A percentile compares a stretch with the other conserved stretches of the same genome.
These are phyloP conservation scores for Diphasiastrum complanatum DNA, from an alignment of 83 land plant genomes.

Conservation along the genomic window DNA sequence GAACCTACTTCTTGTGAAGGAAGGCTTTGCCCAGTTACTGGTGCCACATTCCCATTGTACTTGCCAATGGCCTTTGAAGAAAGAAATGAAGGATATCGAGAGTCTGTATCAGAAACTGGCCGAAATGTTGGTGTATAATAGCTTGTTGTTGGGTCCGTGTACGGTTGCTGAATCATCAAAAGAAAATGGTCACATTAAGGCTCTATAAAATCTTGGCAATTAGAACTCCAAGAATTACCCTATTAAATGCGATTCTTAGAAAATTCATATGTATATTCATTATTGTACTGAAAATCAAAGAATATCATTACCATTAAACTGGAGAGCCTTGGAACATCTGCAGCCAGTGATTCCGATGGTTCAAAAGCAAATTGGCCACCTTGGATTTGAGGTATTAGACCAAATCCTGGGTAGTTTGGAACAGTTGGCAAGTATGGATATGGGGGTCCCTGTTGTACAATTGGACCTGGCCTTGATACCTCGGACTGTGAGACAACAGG, in stretches of 20 bases:
- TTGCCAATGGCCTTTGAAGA: conserved; percentile 45
- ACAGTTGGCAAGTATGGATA: conserved; percentile 20
- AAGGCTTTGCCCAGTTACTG: conserved; percentile 36
- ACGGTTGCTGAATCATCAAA: conserved; percentile 46
- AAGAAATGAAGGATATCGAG: conserved; percentile 54
- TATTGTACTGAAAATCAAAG: no score
- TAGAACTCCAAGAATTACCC: no score
- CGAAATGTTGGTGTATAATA: conserved; percentile 62
- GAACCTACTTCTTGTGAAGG: conserved; percentile 64
- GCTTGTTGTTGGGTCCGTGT: conserved; percentile 53
- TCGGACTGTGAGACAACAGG: conserved; percentile 22
- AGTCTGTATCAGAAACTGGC: conserved; percentile 59
- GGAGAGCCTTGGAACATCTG: conserved; percentile 25
- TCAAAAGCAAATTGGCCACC: conserved; percentile 30
- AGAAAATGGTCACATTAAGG: no score
- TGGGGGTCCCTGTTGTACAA: conserved; percentile 24
- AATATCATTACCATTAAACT: conserved; percentile 23
- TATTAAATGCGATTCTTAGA: no score
- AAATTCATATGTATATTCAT: no score
- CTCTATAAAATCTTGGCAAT: no score
- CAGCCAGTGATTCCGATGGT: conserved; percentile 19
- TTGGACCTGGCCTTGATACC: conserved; percentile 18
- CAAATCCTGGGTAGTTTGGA: conserved; percentile 24
- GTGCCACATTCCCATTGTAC: conserved; percentile 56
- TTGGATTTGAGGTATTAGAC: conserved; percentile 27